Base-by-base conservation (phyloP, 352 stramenopile genomes). In the Globisporangium alternatum region DNA sequence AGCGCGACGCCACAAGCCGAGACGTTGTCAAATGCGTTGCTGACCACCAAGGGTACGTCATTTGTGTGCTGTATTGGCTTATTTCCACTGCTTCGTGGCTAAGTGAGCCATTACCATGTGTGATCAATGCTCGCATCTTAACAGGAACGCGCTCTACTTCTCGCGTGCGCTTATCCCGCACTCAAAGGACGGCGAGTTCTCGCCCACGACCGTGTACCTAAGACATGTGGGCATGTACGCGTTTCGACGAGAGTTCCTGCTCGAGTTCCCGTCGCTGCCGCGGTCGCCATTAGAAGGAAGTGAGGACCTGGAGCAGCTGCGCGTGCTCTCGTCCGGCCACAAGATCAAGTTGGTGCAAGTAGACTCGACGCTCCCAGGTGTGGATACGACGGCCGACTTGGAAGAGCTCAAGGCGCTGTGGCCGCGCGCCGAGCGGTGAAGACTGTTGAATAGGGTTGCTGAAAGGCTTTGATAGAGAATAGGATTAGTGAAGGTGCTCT, bases 301-400 rank as follows among this genome's bases (percentile, higher is more conserved):
- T 45, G 86, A 96, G 67, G 87, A 93, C 62, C 79, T 96, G 21
- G 85, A 96, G 73, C 85, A 96, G 45, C 67, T 96, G 8, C 83
- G 87, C n/a, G 82, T 93, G 52, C 69, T 96, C n/a, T 90, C 82
- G 22, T 78, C 82, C 28, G 87, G 87, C 0, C 73, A 89, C 69
- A 78, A 75, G 54, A 95, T 95, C 69, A 78, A 82, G 53, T 64
- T 93, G 44, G 77, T 91, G 5, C 57, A 72, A 37, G 85, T 95
- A 8, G 72, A 83, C 17, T 76, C 68, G 30, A 89, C 83, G 10
- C 60, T 89, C 35, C 82, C 80, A 28, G 83, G 85, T 6, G 78
- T 93, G 3, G 87, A 94, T 60, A 90, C 83, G 17, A 66, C 75
- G n/a, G 77, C 75, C 2, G 85, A 93, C 55, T 66, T 95, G 3